phyloP scores from a whole-genome alignment of 2,329 filamentous ascomycete genomes.

The Fusarium setosum region DNA sequence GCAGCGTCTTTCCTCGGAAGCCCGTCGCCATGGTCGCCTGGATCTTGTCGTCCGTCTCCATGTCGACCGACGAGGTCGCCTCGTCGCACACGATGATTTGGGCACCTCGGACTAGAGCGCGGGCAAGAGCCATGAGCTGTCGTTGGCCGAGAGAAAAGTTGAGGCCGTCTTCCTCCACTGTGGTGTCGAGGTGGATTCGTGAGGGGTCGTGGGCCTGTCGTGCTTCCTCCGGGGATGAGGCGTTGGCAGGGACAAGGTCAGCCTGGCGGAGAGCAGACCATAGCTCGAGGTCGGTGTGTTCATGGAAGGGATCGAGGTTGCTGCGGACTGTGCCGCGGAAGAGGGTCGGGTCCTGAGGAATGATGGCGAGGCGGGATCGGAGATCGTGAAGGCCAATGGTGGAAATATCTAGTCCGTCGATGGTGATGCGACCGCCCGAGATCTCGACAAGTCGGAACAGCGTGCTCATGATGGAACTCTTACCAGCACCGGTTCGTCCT shows the following conservation, averaged over 20 bases:
- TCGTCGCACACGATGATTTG: constrained; percentile 98
- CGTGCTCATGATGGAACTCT: constrained; percentile 85
- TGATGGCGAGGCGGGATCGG: constrained; percentile 81
- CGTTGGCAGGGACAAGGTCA: constrained; percentile 72
- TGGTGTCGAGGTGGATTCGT: constrained; percentile 83
- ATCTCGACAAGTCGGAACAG: constrained; percentile 81
- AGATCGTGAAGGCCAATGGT: constrained; percentile 81
- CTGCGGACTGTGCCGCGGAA: constrained; percentile 84
- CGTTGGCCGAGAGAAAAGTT: constrained; percentile 97
- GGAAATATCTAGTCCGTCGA: constrained; percentile 76
- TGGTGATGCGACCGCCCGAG: constrained; percentile 69
- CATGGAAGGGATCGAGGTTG: constrained; percentile 84
- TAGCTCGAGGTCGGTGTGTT: constrained; percentile 81
- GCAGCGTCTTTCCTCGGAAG: constrained; percentile 86
- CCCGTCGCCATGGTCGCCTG: constrained; percentile 87
- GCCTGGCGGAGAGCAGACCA: constrained; percentile 84
- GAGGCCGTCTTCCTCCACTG: constrained; percentile 92
- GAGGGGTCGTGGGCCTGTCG: constrained; percentile 73
- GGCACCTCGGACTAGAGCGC: constrained; percentile 86
- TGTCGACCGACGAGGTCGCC: constrained; percentile 91
- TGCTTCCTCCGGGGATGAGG: constrained; percentile 73
- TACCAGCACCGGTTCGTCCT: constrained; percentile 84
- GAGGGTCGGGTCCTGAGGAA: constrained; percentile 86
- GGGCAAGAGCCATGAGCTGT: constrained; percentile 93
- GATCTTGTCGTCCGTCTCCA: constrained; percentile 97